Evolutionary conservation across 257 asterid species (phyloP), one percentile per base, ranked within the genome.

Genomic region (Craterostigma plantagineum): DNA sequence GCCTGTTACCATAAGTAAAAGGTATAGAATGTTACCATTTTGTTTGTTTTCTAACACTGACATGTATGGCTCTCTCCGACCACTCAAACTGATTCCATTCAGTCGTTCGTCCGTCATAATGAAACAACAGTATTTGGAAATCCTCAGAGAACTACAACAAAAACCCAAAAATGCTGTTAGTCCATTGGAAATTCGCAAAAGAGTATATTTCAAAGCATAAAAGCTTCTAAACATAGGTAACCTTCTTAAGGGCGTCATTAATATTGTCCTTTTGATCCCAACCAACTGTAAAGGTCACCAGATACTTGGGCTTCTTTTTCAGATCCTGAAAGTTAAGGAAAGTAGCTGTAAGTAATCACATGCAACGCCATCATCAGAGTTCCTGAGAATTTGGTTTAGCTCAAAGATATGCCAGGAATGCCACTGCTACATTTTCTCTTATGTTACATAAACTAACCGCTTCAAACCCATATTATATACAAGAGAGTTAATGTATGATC

Each of bases 11-110:
- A 23, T 23, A 23, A 23, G 30, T 6, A 23, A 23, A 23, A 2
- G 30, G 30, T 2, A 23, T 23, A 63, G 40, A 35, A 48, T 11
- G 63, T 47, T 68, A 90, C 99, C 99, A 90, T 71, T 90, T 90
- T 39, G 99, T 83, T 70, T 90, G 99, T 55, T 65, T 90, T 59
- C 60, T 77, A 51, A 52, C 75, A 57, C 95, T 90, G 81, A 90
- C 72, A 70, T 90, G 99, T 63, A 90, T 58, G 49, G 95, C 95
- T 46, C 56, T 83, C 63, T 50, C 64, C 23, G 99, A 83, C 99
- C 99, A 90, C 63, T 90, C 99, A 70, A 79, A 77, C 56, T 79
- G 71, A 54, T 90, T 95, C 99, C 99, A 90, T 57, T 83, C 99
- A 60, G 51, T 90, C 50, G 95, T 75, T 33, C 38, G 75, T 42